Base-by-base conservation (phyloP, 1,284 basidiomycete genomes). In the Microbotryomycetes sp. region DNA sequence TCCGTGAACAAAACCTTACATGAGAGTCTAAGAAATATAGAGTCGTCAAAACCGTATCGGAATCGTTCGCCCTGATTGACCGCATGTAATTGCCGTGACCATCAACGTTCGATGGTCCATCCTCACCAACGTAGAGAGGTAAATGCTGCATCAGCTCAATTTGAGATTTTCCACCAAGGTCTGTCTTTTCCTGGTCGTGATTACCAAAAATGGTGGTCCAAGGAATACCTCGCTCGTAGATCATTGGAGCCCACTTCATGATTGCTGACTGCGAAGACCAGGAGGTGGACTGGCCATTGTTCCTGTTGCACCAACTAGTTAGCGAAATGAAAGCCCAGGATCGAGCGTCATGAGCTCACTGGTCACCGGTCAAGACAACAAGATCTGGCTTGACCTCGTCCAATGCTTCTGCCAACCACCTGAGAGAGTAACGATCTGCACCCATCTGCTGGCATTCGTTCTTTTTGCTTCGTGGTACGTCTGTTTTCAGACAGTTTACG, bases 11-110 rank as follows among this genome's bases (percentile, higher is more conserved):
- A 57, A 23, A 3, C 25, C 58, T 23, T 23, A 63, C 79, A 22
- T 90, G 89, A 1, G 92, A 92, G 75, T 97, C 93, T 64, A 97
- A 78, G 80, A 97, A 91, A 77, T 97, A 97, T 3, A 97, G 76
- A 0, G 89, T 92, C 62, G 94, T 80, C 9, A 96, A 79, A 66
- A 92, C 89, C 1, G 89, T 65, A 19, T 70, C 62, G 6, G 62
- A 52, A 6, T 54, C 56, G 30, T 56, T 36, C 1, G 64, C 49
- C 16, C 67, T 68, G 30, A 71, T 62, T 31, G 62, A 54, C 46
- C 63, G 62, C 52, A 70, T 52, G 59, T 91, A 93, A 72, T 93
- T 93, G 3, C 90, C 89, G 3, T 86, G 85, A 0, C 92, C 92
- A 70, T 89, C 88, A 0, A 97, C 79, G 69, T 85, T 82, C 59